Conservation (phyloP, 352 stramenopile genomes). For the Pythium rishiriense region DNA sequence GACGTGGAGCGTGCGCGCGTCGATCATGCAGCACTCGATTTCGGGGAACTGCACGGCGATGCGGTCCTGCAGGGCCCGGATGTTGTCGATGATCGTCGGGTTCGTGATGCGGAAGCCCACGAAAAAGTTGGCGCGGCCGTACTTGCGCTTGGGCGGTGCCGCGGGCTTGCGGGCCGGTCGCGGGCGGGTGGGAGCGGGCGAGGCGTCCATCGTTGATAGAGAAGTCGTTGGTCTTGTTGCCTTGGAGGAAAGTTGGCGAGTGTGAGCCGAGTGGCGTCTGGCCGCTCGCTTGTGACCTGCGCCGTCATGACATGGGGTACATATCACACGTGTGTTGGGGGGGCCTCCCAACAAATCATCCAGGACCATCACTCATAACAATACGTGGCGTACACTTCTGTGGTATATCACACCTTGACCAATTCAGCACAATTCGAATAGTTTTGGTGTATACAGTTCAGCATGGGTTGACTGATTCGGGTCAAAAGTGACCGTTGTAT, state of each 20-base stretch:
- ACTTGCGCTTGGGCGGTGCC: not conserved
- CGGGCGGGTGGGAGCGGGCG: too few relatives aligned
- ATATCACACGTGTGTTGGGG: too few relatives aligned
- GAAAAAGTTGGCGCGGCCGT: constrained; percentile 20
- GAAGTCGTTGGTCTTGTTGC: not conserved
- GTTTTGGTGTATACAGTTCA: not conserved
- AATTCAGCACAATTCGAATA: not conserved
- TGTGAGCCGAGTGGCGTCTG: not conserved
- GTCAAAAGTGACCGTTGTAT: constrained; percentile 24
- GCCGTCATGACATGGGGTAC: too few relatives aligned
- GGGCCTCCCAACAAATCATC: too few relatives aligned
- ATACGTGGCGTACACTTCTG: not conserved
- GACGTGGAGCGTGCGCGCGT: constrained; percentile 19
- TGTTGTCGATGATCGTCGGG: not conserved
- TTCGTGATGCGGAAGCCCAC: constrained; percentile 20
- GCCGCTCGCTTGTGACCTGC: not conserved
- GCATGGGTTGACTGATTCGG: not conserved
- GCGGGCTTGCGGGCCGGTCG: not conserved
- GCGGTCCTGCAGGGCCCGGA: constrained; percentile 8
- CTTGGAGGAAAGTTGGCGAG: not conserved
- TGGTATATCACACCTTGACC: not conserved
- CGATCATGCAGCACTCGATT: constrained; percentile 4
- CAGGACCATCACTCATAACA: too few relatives aligned
- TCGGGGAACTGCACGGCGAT: constrained; percentile 13
- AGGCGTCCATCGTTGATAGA: not conserved